Evolutionary conservation across 495 filamentous ascomycete genomes (phyloP), one percentile per base, ranked within the genome.

Genomic region (Penicillium paxilli): DNA sequence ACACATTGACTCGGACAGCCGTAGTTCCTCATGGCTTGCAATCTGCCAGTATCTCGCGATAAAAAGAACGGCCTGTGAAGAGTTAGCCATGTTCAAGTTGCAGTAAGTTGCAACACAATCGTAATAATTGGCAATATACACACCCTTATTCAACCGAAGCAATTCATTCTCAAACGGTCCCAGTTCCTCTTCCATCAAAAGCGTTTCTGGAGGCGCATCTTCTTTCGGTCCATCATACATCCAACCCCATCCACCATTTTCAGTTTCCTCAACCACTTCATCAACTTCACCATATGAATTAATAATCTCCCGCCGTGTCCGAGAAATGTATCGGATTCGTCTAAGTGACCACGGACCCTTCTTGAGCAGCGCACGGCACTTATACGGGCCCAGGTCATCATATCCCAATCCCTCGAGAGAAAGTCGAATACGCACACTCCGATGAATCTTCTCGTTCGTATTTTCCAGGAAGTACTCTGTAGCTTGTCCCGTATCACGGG

Each of bases 371-470:
- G 83, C 77, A 5, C 72, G 67, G 47, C 76, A 80, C 44, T 77
- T 72, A 68, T 85, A 88, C 26, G 68, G 22, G 8, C 69, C 73
- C 22, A 64, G 60, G 63, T 87, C 84, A 53, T 85, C 75, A 49
- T 79, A 69, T 3, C 81, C 83, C 17, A 85, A 74, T 0, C 85
- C 86, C 40, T 71, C 62, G 57, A 82, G 58, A 56, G 77, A 51
- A 67, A 82, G 63, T 17, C 86, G 74, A 5, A 84, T 71, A 11
- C 86, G 77, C 5, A 83, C 85, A 37, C 73, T 81, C 32, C 81
- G 77, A 56, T 89, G 86, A 47, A 88, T 78, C 49, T 83, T 80
- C 73, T 89, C 85, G 60, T 84, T 79, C 12, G 86, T 89, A 57
- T 82, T 69, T 23, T 70, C 57, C 54, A 89, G 72, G 38, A 78